These are phyloP conservation scores for Zarea fungicola DNA, from an alignment of 2,329 filamentous ascomycete species.

Conservation along the genomic window DNA sequence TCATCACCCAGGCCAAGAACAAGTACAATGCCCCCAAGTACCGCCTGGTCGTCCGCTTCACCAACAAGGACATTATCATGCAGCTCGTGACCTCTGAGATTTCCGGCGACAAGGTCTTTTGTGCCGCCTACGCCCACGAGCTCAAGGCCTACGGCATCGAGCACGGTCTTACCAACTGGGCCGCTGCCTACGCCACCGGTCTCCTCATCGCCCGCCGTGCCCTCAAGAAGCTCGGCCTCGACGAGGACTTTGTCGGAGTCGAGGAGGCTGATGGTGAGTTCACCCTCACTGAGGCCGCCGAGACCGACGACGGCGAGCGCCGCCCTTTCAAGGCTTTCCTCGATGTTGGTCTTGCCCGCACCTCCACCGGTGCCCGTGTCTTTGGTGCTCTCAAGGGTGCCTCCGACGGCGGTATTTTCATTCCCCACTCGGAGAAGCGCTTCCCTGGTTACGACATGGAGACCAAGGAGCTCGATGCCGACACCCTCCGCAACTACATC, in stretches of 20 bases:
- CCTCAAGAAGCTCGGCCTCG: constrained; percentile 93
- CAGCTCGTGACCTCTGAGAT: constrained; percentile 98
- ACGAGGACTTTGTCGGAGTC: constrained; percentile 89
- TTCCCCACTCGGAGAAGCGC: constrained; percentile 98
- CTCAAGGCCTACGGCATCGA: constrained; percentile 95
- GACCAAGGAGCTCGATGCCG: constrained; percentile 94
- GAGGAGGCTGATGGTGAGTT: constrained; percentile 97
- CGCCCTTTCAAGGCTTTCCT: constrained; percentile 99
- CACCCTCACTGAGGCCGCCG: constrained; percentile 88
- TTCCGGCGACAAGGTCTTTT: constrained; percentile 95
- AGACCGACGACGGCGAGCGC: constrained; percentile 86
- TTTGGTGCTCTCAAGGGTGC: constrained; percentile 99
- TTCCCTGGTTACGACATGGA: constrained; percentile 99
- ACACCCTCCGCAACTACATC: constrained; percentile 99
- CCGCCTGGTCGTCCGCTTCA: constrained; percentile 98
- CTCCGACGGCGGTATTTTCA: constrained; percentile 92
- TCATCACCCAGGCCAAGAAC: constrained; percentile 99
- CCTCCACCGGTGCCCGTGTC: constrained; percentile 96
- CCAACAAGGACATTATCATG: constrained; percentile 98
- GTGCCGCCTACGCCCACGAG: constrained; percentile 91
- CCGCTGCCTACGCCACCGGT: constrained; percentile 93
- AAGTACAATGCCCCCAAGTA: constrained; percentile 99
- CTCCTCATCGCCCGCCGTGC: constrained; percentile 95
- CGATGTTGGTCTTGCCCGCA: constrained; percentile 94
- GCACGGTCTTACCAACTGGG: constrained; percentile 99